A percentile compares a stretch with the other conserved stretches of the same genome.
Evolutionary conservation across 2,329 filamentous ascomycete genomes (phyloP).

Genomic region (Aspergillus pseudoterreus): DNA sequence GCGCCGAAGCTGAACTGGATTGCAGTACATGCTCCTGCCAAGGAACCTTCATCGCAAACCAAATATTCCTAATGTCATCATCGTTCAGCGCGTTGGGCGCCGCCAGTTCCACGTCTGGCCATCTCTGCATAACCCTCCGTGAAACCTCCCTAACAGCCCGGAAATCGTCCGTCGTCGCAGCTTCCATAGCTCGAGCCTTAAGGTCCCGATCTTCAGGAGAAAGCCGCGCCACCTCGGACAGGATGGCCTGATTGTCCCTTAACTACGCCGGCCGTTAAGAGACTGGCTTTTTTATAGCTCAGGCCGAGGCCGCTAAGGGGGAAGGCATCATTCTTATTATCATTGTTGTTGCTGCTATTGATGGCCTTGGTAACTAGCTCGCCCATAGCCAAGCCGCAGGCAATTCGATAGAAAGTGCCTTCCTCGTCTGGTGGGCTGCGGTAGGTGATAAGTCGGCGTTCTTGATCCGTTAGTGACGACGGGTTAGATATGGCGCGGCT

Average conservation of each 20-base stretch:
- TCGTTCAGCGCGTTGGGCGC: slow-evolving; percentile 5
- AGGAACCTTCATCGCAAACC: slow-evolving; percentile 6
- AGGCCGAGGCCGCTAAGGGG: slow-evolving; percentile 2
- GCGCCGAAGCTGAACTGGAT: background rate
- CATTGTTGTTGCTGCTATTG: slow-evolving; percentile 1
- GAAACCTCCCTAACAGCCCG: slow-evolving; percentile 5
- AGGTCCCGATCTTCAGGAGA: slow-evolving; percentile 11
- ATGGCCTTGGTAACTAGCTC: slow-evolving; percentile 13
- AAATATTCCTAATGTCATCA: slow-evolving; percentile 10
- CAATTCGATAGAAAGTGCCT: slow-evolving; percentile 11
- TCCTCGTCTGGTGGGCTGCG: slow-evolving; percentile 11
- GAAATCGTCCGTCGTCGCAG: slow-evolving; percentile 9
- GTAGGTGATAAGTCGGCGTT: slow-evolving; percentile 11
- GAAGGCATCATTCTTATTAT: background rate
- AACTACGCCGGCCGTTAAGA: slow-evolving; percentile 7
- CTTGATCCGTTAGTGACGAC: slow-evolving; percentile 14
- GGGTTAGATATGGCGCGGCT: slow-evolving; percentile 14
- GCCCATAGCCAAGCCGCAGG: slow-evolving; percentile 9
- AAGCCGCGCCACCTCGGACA: slow-evolving; percentile 7
- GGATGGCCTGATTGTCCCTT: background rate
- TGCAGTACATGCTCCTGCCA: slow-evolving; percentile 12
- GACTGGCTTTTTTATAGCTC: slow-evolving; percentile 4
- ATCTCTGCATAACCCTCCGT: slow-evolving; percentile 2
- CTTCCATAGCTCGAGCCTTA: slow-evolving; percentile 7
- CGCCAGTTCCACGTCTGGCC: background rate